Percentiles rank a stretch among this genome's conserved stretches.
Evolutionary conservation across 176 grass and related monocot genomes (phyloP).

Genomic region (Musa troglodytarum): DNA sequence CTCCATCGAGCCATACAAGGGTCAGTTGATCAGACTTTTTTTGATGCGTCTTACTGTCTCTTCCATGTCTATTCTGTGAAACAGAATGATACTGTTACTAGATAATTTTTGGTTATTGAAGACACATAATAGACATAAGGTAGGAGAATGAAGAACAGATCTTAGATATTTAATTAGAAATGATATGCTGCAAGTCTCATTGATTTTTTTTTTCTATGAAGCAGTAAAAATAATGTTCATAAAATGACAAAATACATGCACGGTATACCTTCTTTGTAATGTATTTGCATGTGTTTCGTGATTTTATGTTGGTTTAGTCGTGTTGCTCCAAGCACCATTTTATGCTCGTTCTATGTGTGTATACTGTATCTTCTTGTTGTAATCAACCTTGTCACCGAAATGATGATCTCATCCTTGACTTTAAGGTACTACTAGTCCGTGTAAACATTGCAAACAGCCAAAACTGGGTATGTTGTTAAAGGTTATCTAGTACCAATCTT

Average conservation of each 20-base stretch:
- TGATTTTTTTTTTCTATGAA: background rate
- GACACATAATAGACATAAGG: background rate
- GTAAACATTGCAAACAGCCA: no score
- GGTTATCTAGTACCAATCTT: no score
- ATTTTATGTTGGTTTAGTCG: no score
- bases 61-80: background rate
- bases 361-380: no score
- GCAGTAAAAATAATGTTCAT: background rate
- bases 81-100: background rate
- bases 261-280: no score
- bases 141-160: background rate
- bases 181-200: background rate
- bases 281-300: no score
- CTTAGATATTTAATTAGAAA: background rate
- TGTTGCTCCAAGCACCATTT: no score
- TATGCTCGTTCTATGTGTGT: no score
- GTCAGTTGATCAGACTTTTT: slow-evolving; percentile 26
- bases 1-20: slow-evolving; percentile 93
- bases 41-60: background rate
- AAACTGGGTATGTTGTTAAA: no score
- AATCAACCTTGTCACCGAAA: no score
- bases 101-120: background rate
- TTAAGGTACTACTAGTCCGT: no score
- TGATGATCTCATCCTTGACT: no score
- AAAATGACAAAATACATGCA: background rate